These are phyloP conservation scores for Fraxinus sp. DNA, from an alignment of 305 asterid genomes.

Conservation along the genomic window DNA sequence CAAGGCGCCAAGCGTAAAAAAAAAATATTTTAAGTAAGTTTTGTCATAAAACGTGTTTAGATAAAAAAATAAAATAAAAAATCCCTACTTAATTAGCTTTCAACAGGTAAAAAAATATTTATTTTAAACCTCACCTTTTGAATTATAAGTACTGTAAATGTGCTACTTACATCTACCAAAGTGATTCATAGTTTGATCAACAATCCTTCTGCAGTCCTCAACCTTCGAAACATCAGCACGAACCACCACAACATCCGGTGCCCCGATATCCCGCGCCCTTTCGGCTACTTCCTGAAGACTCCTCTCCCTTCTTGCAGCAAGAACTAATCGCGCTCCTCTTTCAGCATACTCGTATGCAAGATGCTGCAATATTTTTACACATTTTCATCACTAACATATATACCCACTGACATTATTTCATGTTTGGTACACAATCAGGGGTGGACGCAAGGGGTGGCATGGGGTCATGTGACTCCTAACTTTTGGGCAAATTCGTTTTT, in stretches of 20 bases:
- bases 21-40: too few relatives aligned
- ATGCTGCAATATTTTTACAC: not conserved
- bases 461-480: too few relatives aligned
- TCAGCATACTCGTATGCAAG: slow-evolving; percentile 77
- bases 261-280: slow-evolving; percentile 53
- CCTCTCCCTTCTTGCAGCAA: slow-evolving; percentile 69
- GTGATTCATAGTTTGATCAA: slow-evolving; percentile 66
- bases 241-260: slow-evolving; percentile 56
- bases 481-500: too few relatives aligned
- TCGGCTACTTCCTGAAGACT: slow-evolving; percentile 71
- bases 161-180: slow-evolving; percentile 54
- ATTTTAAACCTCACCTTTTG: not conserved
- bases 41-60: not conserved
- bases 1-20: too few relatives aligned
- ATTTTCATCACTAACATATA: not conserved
- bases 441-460: too few relatives aligned
- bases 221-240: slow-evolving; percentile 58
- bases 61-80: too few relatives aligned
- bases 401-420: not conserved
- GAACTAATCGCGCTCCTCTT: slow-evolving; percentile 69
- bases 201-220: slow-evolving; percentile 58
- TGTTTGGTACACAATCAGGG: not conserved
- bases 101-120: not conserved
- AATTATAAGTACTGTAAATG: not conserved
- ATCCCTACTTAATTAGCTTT: not conserved